These are phyloP conservation scores for Trypanosoma brucei DNA, from an alignment of 208 protist genomes.

Conservation along the genomic window DNA sequence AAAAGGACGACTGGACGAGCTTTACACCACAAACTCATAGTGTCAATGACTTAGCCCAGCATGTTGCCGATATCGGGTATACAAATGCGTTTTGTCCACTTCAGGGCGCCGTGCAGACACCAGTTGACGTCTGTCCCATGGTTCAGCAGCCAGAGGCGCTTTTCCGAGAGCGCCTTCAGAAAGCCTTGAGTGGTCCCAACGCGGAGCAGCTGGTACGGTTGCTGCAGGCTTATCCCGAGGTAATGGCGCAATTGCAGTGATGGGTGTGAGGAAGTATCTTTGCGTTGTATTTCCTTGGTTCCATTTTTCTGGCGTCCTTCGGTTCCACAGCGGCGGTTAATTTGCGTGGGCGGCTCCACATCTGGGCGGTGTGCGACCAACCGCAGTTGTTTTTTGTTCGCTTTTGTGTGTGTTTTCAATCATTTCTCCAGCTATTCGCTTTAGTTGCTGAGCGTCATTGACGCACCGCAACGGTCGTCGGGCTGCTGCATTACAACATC, in stretches of 20 bases:
- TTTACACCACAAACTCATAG: constrained; percentile 46
- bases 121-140: constrained; percentile 61
- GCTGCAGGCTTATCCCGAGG: constrained; percentile 38
- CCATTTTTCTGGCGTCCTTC: no score
- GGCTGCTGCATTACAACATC: no score
- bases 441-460: no score
- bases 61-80: constrained; percentile 25
- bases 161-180: constrained; percentile 56
- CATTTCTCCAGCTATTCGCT: no score
- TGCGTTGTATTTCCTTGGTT: no score
- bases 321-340: no score
- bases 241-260: constrained; percentile 52
- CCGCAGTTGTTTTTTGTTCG: no score
- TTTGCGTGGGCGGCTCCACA: no score
- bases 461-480: no score
- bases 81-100: constrained; percentile 78
- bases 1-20: constrained; percentile 75
- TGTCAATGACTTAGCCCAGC: constrained; percentile 32
- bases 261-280: neutral
- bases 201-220: constrained; percentile 27
- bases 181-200: constrained; percentile 39
- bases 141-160: constrained; percentile 59
- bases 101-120: constrained; percentile 50
- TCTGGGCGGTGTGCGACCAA: no score
- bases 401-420: no score